Evolutionary conservation across 306 rosid genomes (phyloP).

Genomic region (Ochetophila trinervis): DNA sequence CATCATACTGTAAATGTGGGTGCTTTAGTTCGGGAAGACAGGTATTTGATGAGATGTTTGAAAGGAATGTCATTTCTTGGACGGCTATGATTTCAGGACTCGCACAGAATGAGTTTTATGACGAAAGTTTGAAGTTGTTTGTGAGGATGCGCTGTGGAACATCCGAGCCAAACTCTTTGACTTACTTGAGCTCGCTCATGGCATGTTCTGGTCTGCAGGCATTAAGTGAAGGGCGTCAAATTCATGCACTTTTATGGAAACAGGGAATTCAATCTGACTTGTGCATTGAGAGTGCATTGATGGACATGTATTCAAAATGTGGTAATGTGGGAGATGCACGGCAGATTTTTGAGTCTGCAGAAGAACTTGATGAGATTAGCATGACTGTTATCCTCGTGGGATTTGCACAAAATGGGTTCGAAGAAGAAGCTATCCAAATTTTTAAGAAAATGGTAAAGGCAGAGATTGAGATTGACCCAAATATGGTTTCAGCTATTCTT

Average conservation of each 20-base stretch:
- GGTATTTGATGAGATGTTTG: constrained; percentile 71
- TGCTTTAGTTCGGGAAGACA: constrained; percentile 51
- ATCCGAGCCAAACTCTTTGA: constrained; percentile 70
- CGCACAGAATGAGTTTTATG: constrained; percentile 50
- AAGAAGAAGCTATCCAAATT: constrained; percentile 74
- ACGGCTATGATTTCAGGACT: constrained; percentile 87
- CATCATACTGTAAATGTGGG: constrained; percentile 64
- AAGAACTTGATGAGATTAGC: constrained; percentile 75
- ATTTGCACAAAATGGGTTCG: constrained; percentile 77
- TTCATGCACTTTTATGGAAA: constrained; percentile 76
- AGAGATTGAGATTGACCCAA: constrained; percentile 61
- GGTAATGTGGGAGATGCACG: constrained; percentile 66
- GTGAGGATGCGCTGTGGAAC: constrained; percentile 47
- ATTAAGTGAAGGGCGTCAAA: constrained; percentile 60
- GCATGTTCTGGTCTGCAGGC: constrained; percentile 87
- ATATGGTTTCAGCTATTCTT: constrained; percentile 73
- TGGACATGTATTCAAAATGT: constrained; percentile 90
- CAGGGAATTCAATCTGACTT: constrained; percentile 70
- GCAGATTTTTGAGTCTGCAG: constrained; percentile 61
- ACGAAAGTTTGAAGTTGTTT: constrained; percentile 50
- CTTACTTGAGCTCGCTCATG: constrained; percentile 68
- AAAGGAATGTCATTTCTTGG: constrained; percentile 85
- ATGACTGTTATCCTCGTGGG: constrained; percentile 85
- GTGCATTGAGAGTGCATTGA: constrained; percentile 75
- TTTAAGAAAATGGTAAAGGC: constrained; percentile 63